Conservation (phyloP, 2,329 filamentous ascomycete genomes). For the Magnaporthiopsis rhizophila region DNA sequence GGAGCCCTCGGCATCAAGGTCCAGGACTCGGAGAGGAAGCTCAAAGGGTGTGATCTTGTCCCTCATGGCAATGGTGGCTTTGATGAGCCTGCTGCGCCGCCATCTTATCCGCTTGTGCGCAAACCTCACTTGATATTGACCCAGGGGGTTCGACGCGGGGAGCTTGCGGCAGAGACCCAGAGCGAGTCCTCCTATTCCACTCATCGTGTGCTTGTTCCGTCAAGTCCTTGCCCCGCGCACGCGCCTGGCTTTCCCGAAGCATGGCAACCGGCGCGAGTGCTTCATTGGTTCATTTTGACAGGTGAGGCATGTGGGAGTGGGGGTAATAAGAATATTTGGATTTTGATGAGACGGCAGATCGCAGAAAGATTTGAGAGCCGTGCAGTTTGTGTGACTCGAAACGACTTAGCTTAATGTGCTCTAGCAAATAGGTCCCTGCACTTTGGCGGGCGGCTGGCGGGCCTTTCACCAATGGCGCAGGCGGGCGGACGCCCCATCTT, state of each 20-base stretch:
- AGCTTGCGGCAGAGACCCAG: background rate
- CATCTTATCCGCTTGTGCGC: background rate
- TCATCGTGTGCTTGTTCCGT: background rate
- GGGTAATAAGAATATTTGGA: background rate
- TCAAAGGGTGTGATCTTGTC: background rate
- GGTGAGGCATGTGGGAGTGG: background rate
- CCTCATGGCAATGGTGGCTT: background rate
- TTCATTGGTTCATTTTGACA: background rate
- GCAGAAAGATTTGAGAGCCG: no score
- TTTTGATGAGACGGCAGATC: background rate
- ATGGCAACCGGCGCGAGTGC: background rate
- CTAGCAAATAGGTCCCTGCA: background rate
- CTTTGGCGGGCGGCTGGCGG: background rate
- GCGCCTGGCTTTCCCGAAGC: no score
- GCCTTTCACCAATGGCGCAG: background rate
- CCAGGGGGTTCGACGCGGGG: background rate
- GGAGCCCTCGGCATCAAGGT: conserved; percentile 42
- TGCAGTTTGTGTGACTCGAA: no score
- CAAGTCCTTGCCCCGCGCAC: background rate
- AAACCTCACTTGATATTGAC: background rate
- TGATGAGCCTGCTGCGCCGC: background rate
- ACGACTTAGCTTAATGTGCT: no score
- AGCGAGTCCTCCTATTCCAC: background rate
- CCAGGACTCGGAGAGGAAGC: conserved; percentile 26
- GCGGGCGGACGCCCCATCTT: no score